A percentile compares a stretch with the other conserved stretches of the same genome.
Conservation (phyloP, 176 grass and related monocot genomes). For the Oryza coarctata region DNA sequence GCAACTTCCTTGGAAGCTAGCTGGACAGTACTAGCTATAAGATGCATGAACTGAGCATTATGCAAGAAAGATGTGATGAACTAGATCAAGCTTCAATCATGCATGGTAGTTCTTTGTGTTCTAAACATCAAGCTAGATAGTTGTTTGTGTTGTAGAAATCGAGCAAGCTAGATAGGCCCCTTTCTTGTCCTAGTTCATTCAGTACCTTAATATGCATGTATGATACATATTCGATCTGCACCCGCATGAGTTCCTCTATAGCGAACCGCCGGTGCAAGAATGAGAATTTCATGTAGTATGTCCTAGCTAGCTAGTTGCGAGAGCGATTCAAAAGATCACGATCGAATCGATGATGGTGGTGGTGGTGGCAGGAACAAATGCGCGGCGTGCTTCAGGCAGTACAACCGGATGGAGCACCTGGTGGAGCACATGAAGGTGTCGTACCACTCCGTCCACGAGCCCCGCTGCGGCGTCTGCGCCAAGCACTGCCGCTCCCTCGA, state of each 20-base stretch:
- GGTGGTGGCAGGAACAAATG: conserved; percentile 72
- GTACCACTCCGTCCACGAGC: conserved; percentile 81
- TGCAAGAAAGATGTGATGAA: neutral
- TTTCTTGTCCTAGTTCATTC: neutral
- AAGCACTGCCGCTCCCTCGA: conserved; percentile 95
- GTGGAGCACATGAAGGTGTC: conserved; percentile 91
- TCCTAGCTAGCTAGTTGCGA: no score
- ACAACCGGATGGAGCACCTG: conserved; percentile 88
- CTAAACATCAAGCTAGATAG: neutral
- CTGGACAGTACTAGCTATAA: no score
- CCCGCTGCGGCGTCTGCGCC: conserved; percentile 70
- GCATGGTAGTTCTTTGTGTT: neutral
- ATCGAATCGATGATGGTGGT: neutral
- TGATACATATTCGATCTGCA: no score
- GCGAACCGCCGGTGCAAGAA: neutral
- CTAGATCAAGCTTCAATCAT: neutral
- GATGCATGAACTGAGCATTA: neutral
- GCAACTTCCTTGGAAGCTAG: neutral
- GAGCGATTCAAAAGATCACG: neutral
- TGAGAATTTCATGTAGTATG: neutral
- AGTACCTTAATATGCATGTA: neutral
- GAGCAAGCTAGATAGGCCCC: neutral
- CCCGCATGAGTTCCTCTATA: neutral
- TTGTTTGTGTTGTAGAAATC: neutral
- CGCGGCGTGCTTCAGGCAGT: conserved; percentile 83